Conservation (phyloP, 768 basidiomycete genomes). For the Trametes punicea region DNA sequence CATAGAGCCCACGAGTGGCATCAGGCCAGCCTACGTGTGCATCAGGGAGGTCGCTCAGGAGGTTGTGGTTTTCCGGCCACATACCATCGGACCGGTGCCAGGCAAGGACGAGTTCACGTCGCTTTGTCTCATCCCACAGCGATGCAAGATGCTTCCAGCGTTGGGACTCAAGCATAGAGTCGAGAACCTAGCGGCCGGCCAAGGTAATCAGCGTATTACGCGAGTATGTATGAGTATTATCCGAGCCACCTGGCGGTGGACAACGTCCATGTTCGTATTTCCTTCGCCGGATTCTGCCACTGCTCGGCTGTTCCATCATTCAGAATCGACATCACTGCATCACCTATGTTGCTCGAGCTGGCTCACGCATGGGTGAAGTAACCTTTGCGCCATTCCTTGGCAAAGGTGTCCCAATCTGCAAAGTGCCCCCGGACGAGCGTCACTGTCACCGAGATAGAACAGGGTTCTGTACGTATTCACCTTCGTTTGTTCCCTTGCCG, state of each 20-base stretch:
- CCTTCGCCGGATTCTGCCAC: constrained; percentile 46
- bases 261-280: constrained; percentile 47
- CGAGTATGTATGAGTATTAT: no score
- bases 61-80: no score
- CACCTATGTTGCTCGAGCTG: no score
- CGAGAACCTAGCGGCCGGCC: constrained; percentile 44
- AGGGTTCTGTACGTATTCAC: not conserved
- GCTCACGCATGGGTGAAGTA: constrained; percentile 47
- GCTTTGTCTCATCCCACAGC: constrained; percentile 42
- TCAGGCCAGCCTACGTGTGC: constrained; percentile 53
- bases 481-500: not conserved
- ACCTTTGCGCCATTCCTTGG: constrained; percentile 52
- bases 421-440: not conserved
- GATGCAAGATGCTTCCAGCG: constrained; percentile 48
- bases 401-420: constrained; percentile 46
- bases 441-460: not conserved
- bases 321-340: constrained; percentile 25
- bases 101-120: constrained; percentile 42
- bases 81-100: constrained; percentile 58
- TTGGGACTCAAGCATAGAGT: constrained; percentile 44
- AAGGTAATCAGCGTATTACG: no score
- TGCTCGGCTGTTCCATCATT: constrained; percentile 15
- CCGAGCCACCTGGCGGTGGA: constrained; percentile 57
- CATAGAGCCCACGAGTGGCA: constrained; percentile 42
- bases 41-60: not conserved